Percentiles rank a stretch among this genome's conserved stretches.
phyloP scores from a whole-genome alignment of 805 yeast species.

The Wickerhamiella slavikovae region DNA sequence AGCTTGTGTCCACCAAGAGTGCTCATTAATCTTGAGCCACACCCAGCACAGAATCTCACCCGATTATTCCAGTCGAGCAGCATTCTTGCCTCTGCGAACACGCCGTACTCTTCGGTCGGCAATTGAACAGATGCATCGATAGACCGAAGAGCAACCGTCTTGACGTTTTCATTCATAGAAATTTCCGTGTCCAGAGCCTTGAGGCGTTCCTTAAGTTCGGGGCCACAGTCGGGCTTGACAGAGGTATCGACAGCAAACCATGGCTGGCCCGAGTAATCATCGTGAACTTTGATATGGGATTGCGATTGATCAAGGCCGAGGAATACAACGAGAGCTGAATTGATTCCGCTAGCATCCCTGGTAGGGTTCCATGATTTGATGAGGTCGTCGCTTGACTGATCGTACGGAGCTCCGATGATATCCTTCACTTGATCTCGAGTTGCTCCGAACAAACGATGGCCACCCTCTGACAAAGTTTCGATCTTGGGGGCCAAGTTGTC shows the following conservation, averaged over 20 bases:
- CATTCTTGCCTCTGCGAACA: conserved; percentile 67
- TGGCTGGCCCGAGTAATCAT: conserved; percentile 18
- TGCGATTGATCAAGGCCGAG: conserved; percentile 29
- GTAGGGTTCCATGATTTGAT: conserved; percentile 18
- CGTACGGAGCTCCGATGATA: conserved; percentile 19
- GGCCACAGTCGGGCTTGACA: no score
- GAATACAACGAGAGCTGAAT: conserved; percentile 20
- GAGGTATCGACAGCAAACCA: conserved; percentile 20
- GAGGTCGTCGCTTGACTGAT: conserved; percentile 10
- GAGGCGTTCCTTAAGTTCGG: neutral
- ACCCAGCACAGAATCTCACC: conserved; percentile 66
- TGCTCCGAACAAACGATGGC: neutral
- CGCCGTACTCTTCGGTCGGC: conserved; percentile 24
- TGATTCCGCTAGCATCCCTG: conserved; percentile 16
- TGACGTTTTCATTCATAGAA: neutral
- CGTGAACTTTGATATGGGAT: conserved; percentile 7
- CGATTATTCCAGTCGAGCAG: conserved; percentile 67
- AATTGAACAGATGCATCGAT: conserved; percentile 1
- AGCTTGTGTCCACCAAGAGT: conserved; percentile 24
- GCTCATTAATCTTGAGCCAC: conserved; percentile 33
- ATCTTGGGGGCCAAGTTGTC: conserved; percentile 13
- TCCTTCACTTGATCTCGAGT: conserved; percentile 16
- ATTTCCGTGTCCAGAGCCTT: neutral
- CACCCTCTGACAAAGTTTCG: neutral
- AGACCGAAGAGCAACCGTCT: no score